A percentile compares a stretch with the other conserved stretches of the same genome.
phyloP scores from a whole-genome alignment of 441 rosid species.

The Arabidopsis hybrid region DNA sequence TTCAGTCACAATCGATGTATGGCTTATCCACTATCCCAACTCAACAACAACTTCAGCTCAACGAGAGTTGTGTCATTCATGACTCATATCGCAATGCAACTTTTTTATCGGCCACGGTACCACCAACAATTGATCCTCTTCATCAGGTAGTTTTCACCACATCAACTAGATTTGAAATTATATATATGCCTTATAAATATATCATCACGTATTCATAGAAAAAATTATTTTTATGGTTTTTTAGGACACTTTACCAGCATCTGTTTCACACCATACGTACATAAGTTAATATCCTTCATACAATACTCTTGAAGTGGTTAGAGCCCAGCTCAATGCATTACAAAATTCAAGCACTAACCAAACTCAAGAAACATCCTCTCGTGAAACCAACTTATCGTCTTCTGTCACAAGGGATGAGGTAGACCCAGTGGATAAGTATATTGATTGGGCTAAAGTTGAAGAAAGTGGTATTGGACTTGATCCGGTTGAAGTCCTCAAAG shows the following conservation, averaged over 20 bases:
- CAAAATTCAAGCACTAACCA: conserved; percentile 20
- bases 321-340: conserved; percentile 18
- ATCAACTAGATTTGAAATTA: background rate
- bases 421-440: conserved; percentile 37
- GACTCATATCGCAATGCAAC: conserved; percentile 12
- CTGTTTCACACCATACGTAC: too few relatives aligned
- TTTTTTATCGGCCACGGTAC: background rate
- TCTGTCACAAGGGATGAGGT: conserved; percentile 14
- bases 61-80: background rate
- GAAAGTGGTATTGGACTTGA: conserved; percentile 26
- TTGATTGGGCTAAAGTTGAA: conserved; percentile 40
- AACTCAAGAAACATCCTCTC: conserved; percentile 8
- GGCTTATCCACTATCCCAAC: conserved; percentile 6
- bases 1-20: background rate
- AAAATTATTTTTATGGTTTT: too few relatives aligned
- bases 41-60: conserved; percentile 27
- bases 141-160: conserved; percentile 24
- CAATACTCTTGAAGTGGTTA: conserved; percentile 37
- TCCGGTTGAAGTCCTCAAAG: conserved; percentile 11
- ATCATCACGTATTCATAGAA: too few relatives aligned
- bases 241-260: too few relatives aligned
- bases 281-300: conserved; percentile 13
- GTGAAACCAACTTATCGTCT: conserved; percentile 14
- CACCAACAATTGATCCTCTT: background rate
- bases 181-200: too few relatives aligned